Percentiles rank a stretch among this genome's conserved stretches.
Conservation (phyloP, 805 yeast genomes). For the Yarrowia porcina region DNA sequence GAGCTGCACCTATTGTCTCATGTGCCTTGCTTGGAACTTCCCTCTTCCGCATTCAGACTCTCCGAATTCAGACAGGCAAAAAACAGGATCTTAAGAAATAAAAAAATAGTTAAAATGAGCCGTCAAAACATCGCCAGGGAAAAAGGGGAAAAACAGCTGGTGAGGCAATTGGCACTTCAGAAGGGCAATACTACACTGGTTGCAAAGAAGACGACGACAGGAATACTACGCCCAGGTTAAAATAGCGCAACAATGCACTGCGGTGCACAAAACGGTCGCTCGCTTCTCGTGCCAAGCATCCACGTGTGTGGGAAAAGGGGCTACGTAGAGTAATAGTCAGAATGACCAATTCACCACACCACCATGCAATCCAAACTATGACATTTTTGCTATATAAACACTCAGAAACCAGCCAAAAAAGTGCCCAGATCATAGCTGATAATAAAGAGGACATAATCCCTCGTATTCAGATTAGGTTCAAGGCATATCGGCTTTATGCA, state of each 20-base stretch:
- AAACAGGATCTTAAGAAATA: no score
- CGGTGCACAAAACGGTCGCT: constrained; percentile 14
- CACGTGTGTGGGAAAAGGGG: not conserved
- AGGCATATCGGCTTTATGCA: constrained; percentile 8
- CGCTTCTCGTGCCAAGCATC: constrained; percentile 1
- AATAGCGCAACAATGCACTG: not conserved
- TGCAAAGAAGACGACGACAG: not conserved
- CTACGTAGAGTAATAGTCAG: not conserved
- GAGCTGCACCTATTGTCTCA: no score
- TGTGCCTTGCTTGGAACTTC: not conserved
- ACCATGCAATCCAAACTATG: not conserved
- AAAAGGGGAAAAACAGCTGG: no score
- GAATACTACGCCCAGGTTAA: not conserved
- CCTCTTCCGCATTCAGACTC: not conserved
- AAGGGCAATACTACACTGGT: no score
- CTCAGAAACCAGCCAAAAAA: not conserved
- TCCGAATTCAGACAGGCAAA: not conserved
- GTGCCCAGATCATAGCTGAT: not conserved
- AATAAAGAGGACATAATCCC: not conserved
- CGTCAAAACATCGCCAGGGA: not conserved
- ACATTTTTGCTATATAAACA: not conserved
- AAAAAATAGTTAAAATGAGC: not conserved
- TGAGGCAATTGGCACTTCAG: no score
- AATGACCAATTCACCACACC: no score
- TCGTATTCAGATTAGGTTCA: constrained; percentile 22